phyloP scores from a whole-genome alignment of 2,329 filamentous ascomycete genomes.

The Pezicula neosporulosa region DNA sequence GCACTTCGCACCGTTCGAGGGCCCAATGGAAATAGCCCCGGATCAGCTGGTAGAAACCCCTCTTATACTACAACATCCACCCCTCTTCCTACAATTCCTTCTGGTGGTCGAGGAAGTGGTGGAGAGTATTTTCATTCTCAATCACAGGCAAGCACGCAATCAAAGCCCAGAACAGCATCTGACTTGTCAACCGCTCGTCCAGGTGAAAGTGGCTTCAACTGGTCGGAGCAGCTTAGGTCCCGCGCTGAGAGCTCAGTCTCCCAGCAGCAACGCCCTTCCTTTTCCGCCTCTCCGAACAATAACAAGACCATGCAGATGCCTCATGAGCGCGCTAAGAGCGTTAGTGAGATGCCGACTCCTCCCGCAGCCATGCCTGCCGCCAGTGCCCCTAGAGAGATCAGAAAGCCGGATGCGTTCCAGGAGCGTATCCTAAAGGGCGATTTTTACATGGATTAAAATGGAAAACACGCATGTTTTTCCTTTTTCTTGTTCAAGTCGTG shows the following conservation, averaged over 20 bases:
- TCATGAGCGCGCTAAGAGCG: constrained; percentile 68
- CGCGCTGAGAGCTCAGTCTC: constrained; percentile 79
- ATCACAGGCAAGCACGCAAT: constrained; percentile 53
- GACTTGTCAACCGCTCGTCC: constrained; percentile 57
- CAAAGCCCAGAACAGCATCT: constrained; percentile 59
- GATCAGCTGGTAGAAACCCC: constrained; percentile 26
- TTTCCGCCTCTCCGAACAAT: constrained; percentile 48
- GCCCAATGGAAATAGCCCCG: constrained; percentile 27
- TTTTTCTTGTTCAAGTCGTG: neutral
- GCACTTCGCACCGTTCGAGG: constrained; percentile 41
- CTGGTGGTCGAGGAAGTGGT: constrained; percentile 19
- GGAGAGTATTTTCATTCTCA: constrained; percentile 15
- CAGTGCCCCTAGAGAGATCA: constrained; percentile 38
- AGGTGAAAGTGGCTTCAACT: constrained; percentile 91
- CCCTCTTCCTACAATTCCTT: constrained; percentile 22
- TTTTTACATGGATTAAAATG: constrained; percentile 85
- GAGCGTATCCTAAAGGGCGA: constrained; percentile 97
- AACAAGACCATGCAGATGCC: constrained; percentile 26
- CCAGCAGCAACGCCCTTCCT: constrained; percentile 49
- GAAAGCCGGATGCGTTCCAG: constrained; percentile 90
- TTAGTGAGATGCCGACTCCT: constrained; percentile 59
- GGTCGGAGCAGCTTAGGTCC: constrained; percentile 91
- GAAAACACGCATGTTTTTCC: constrained; percentile 1
- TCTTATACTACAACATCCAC: constrained; percentile 23
- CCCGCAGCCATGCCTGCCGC: constrained; percentile 32